These are phyloP conservation scores for Solidago caesia DNA, from an alignment of 129 eudicot genomes.

Conservation along the genomic window DNA sequence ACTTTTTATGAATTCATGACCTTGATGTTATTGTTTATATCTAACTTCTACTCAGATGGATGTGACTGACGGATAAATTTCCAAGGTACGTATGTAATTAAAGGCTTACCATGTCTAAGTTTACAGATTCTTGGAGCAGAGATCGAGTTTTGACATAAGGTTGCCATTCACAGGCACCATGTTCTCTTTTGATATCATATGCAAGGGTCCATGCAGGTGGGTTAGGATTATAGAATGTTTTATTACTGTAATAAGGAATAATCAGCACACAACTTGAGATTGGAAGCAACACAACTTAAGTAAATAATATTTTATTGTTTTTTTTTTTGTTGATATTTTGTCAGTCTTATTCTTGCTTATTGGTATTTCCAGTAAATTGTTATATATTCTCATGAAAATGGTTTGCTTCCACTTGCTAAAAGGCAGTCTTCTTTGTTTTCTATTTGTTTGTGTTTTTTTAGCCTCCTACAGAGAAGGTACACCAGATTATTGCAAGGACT, in stretches of 20 bases:
- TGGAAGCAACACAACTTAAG: conserved; percentile 32
- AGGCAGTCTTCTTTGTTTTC: conserved; percentile 24
- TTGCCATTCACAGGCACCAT: conserved; percentile 91
- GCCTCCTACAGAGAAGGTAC: conserved; percentile 95
- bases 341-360: conserved; percentile 31
- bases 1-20: conserved; percentile 3
- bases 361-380: conserved; percentile 20
- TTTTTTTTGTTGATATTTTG: conserved; percentile 23
- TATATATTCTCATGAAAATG: conserved; percentile 18
- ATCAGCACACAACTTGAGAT: conserved; percentile 51
- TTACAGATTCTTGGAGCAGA: conserved; percentile 99
- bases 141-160: conserved; percentile 81
- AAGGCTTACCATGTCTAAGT: conserved; percentile 94
- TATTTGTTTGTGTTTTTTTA: conserved; percentile 45
- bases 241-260: conserved; percentile 43
- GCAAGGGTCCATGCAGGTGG: conserved; percentile 94
- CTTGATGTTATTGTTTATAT: conserved; percentile 31
- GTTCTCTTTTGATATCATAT: conserved; percentile 86
- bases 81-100: conserved; percentile 63
- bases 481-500: conserved; percentile 94
- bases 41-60: conserved; percentile 46
- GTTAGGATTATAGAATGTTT: conserved; percentile 67
- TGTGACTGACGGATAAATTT: conserved; percentile 52
- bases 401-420: conserved; percentile 28
- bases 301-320: conserved; percentile 32